These are phyloP conservation scores for Aureobasidium sp. DNA, from an alignment of 2,329 filamentous ascomycete species.

Conservation along the genomic window DNA sequence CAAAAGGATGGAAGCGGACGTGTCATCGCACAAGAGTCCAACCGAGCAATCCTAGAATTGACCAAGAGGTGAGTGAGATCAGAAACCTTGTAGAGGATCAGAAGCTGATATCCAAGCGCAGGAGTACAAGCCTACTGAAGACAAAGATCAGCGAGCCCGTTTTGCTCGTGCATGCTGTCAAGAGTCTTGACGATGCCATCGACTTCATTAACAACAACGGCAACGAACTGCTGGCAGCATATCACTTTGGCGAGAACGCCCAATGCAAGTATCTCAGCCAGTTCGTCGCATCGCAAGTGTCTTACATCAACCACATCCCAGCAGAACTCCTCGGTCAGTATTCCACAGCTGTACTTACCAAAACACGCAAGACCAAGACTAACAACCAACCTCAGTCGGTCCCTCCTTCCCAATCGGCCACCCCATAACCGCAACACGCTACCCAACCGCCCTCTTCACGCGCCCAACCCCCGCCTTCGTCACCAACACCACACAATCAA, in stretches of 20 bases:
- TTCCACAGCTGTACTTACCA: background rate
- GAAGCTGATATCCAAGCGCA: background rate
- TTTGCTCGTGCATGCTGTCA: conserved; percentile 39
- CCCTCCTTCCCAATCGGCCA: conserved; percentile 29
- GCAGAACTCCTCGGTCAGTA: conserved; percentile 39
- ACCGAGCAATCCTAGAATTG: conserved; percentile 20
- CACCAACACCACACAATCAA: conserved; percentile 11
- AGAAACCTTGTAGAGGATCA: background rate
- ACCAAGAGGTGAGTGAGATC: conserved; percentile 12
- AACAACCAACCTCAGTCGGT: conserved; percentile 21
- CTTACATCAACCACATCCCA: conserved; percentile 51
- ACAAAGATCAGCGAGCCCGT: conserved; percentile 34
- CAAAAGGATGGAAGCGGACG: conserved; percentile 14
- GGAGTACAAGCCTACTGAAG: conserved; percentile 14
- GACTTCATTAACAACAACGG: conserved; percentile 32
- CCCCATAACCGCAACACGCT: conserved; percentile 28
- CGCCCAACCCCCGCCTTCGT: conserved; percentile 35
- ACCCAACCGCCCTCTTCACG: conserved; percentile 38
- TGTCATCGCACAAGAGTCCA: conserved; percentile 19
- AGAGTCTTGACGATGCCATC: conserved; percentile 47
- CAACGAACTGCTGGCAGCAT: conserved; percentile 37
- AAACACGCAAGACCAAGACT: background rate
- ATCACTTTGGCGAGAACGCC: conserved; percentile 42
- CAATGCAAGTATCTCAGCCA: conserved; percentile 52
- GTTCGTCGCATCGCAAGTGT: conserved; percentile 42